These are phyloP conservation scores for Pleurotus citrinopileatus DNA, from an alignment of 768 basidiomycete species.

Conservation along the genomic window DNA sequence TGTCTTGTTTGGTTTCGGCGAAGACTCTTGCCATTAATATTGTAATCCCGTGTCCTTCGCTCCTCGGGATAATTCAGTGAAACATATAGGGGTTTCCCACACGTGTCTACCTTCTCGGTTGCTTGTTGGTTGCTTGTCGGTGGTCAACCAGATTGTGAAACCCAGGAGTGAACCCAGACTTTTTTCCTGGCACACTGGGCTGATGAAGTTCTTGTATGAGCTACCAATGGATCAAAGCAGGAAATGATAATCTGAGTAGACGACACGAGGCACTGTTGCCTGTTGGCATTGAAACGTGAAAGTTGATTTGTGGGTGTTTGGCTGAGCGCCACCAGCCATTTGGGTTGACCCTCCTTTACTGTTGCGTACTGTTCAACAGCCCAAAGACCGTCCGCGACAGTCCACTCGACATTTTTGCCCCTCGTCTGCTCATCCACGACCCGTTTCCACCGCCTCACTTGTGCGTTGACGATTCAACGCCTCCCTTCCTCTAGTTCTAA, in stretches of 20 bases:
- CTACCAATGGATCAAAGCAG: no score
- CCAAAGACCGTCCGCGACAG: slow-evolving; percentile 40
- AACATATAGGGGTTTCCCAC: no score
- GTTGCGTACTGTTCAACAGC: slow-evolving; percentile 38
- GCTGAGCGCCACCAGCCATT: slow-evolving; percentile 23
- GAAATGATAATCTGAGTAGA: slow-evolving; percentile 15
- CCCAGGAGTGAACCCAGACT: no score
- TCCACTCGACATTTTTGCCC: slow-evolving; percentile 24
- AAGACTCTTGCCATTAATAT: neutral
- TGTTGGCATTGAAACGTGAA: slow-evolving; percentile 17
- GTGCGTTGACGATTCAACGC: neutral
- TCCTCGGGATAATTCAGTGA: no score
- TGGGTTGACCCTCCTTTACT: slow-evolving; percentile 31
- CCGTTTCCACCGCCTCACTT: slow-evolving; percentile 14
- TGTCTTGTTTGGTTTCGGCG: neutral
- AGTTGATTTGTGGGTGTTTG: slow-evolving; percentile 34
- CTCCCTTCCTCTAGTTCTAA: neutral
- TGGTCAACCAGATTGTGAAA: no score
- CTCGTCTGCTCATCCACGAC: no score
- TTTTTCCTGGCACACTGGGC: no score
- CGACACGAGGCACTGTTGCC: slow-evolving; percentile 13
- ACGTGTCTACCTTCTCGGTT: no score
- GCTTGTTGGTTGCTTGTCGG: no score
- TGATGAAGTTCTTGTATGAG: no score
- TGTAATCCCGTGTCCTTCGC: no score